A percentile compares a stretch with the other conserved stretches of the same genome.
These are phyloP conservation scores for Alternaria triticina DNA, from an alignment of 2,329 filamentous ascomycete species.

Conservation along the genomic window DNA sequence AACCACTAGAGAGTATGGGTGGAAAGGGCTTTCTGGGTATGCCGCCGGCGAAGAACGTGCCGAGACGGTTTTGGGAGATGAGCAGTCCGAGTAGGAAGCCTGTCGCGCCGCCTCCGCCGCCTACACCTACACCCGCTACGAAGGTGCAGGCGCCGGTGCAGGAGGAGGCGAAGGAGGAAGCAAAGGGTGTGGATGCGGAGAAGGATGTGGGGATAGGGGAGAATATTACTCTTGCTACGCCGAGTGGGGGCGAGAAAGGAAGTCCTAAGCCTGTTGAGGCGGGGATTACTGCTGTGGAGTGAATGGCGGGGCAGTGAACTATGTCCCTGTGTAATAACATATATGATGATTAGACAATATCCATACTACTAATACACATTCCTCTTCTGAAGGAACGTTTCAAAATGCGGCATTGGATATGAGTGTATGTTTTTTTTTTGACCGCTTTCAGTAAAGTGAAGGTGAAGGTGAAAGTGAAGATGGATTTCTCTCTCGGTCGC, in stretches of 20 bases:
- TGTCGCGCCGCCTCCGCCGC: background rate
- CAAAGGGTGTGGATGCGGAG: no score
- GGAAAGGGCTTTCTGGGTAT: slow-evolving; percentile 50
- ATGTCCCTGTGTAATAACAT: background rate
- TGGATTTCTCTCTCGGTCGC: background rate
- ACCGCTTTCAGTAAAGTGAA: background rate
- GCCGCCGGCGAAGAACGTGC: slow-evolving; percentile 76
- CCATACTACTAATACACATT: background rate
- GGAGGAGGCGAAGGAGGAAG: background rate
- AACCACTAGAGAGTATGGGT: slow-evolving; percentile 35
- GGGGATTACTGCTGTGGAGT: background rate
- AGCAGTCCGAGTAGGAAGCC: slow-evolving; percentile 16
- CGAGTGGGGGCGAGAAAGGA: background rate
- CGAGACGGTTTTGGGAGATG: slow-evolving; percentile 69
- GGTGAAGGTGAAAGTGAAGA: background rate
- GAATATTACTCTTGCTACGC: background rate
- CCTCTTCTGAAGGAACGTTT: background rate
- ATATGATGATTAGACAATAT: background rate
- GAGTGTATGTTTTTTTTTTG: background rate
- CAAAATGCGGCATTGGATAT: background rate
- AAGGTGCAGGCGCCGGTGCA: background rate
- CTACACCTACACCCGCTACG: background rate
- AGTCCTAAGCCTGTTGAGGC: background rate
- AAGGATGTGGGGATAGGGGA: background rate
- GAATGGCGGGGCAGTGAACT: background rate